A percentile compares a stretch with the other conserved stretches of the same genome.
Conservation (phyloP, 1,139 yeast species). For the Taphrina betulina region DNA sequence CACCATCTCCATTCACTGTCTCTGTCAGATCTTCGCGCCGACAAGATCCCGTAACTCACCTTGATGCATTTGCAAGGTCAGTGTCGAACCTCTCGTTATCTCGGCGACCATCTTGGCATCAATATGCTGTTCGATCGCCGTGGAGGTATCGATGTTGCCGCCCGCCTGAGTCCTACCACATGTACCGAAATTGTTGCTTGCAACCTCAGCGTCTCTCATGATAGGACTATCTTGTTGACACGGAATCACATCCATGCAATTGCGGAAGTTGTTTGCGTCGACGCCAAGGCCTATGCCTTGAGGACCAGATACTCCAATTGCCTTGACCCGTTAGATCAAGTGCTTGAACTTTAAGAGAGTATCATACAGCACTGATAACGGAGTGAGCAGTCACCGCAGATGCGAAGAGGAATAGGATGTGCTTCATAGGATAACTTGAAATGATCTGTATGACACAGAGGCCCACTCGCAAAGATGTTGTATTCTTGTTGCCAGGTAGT, state of each 20-base stretch:
- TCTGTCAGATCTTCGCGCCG: no score
- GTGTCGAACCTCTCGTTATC: conserved; percentile 20
- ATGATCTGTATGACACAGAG: no score
- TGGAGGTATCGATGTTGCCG: conserved; percentile 30
- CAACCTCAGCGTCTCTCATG: conserved; percentile 29
- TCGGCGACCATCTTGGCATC: conserved; percentile 28
- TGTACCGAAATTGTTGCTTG: conserved; percentile 27
- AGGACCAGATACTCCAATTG: conserved; percentile 11
- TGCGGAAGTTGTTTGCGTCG: conserved; percentile 24
- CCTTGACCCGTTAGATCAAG: not conserved
- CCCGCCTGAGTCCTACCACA: conserved; percentile 32
- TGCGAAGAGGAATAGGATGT: no score
- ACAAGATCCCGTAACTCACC: no score
- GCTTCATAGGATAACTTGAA: no score
- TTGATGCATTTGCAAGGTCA: conserved; percentile 29
- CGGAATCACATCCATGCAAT: conserved; percentile 31
- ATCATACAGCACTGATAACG: conserved; percentile 22
- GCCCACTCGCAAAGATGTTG: no score
- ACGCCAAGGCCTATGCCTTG: conserved; percentile 31
- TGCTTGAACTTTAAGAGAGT: not conserved
- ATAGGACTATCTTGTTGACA: conserved; percentile 32
- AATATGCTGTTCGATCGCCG: conserved; percentile 28
- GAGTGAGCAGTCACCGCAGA: conserved; percentile 24
- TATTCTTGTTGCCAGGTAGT: no score
- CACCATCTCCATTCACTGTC: no score